Evolutionary conservation across 257 asterid species (phyloP).

Genomic region (Plectranthus barbatus): DNA sequence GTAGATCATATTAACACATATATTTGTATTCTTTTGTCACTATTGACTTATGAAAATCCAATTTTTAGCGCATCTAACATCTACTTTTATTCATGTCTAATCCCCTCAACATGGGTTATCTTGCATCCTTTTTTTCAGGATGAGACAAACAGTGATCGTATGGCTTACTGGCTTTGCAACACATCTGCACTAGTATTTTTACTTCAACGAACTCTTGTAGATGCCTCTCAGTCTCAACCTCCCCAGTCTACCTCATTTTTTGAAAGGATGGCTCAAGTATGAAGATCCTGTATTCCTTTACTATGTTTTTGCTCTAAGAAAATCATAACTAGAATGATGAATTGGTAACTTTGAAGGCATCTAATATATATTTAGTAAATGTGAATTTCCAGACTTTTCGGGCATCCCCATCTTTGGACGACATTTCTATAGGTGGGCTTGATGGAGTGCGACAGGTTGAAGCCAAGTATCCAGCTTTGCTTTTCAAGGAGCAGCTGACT

Average conservation of each 20-base stretch:
- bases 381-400: conserved; percentile 52
- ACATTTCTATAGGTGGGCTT: conserved; percentile 57
- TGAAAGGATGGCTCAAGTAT: conserved; percentile 72
- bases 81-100: not conserved
- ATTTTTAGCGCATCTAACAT: not conserved
- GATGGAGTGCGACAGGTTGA: conserved; percentile 68
- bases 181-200: conserved; percentile 61
- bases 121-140: conserved; percentile 41
- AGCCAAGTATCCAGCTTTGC: conserved; percentile 76
- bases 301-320: not conserved
- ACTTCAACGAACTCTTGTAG: conserved; percentile 60
- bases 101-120: not conserved
- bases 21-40: not conserved
- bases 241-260: conserved; percentile 71
- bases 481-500: conserved; percentile 82
- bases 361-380: conserved; percentile 2
- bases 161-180: conserved; percentile 90
- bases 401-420: conserved; percentile 51
- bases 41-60: not conserved
- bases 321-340: conserved; percentile 2
- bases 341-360: conserved; percentile 1
- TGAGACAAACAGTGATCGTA: conserved; percentile 40
- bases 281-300: conserved; percentile 8
- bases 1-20: not conserved
- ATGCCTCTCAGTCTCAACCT: conserved; percentile 36